Base-by-base conservation (phyloP, 345 rosid species). In the Populus tremula region DNA sequence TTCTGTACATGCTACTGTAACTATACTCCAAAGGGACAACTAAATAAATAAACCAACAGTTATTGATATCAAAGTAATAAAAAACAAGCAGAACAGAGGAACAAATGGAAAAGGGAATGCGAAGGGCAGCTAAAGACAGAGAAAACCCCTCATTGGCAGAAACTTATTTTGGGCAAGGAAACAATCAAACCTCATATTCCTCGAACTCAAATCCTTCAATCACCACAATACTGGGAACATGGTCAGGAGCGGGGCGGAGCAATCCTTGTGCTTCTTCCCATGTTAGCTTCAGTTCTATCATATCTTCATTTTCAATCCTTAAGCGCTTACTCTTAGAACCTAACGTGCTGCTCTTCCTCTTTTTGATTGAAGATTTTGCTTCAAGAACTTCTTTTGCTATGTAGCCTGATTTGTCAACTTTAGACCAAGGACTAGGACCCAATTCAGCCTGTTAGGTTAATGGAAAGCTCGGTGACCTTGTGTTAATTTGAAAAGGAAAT, bases 211-310 rank as follows among this genome's bases (percentile, higher is more conserved):
- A 84, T 62, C 92, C 98, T 76, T 94, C 97, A 78, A 94, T 90
- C 68, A 85, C 85, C 75, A 91, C 88, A 78, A 90, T 76, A 69
- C 90, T 88, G 49, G 97, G 95, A 81, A 79, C 72, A 77, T 72
- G 78, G 80, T 88, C 88, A 41, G 95, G 91, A 78, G 99, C 93
- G 31, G 98, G 97, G 12, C 94, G 91, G 38, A 96, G 89, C 69
- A 89, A 87, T 69, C 88, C 90, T 82, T 96, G 99, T 81, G 97
- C 98, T 87, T 94, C 97, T 88, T 92, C 95, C 95, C 97, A 91
- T 43, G 97, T 91, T 82, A 96, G 67, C 86, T 88, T 89, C 80
- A 96, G 86, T 87, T 91, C 92, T 79, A 79, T 87, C 87, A 84
- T 80, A 76, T 92, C 97, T 84, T 89, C 97, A 81, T 84, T 88